Base-by-base conservation (phyloP, 305 asterid species). In the Fraxinus dipetala region DNA sequence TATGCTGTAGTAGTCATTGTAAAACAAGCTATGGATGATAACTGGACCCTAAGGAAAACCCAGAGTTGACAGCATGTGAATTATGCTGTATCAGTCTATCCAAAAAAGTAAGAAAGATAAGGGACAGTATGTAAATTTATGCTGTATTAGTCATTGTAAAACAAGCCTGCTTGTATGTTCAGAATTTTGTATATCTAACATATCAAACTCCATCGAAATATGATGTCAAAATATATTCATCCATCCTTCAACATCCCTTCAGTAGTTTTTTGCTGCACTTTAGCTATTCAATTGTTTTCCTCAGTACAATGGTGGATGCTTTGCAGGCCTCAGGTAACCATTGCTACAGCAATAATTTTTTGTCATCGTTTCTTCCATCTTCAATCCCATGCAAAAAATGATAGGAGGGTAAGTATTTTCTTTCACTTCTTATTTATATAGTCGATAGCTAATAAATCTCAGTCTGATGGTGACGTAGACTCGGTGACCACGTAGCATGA, bases 291-390 rank as follows among this genome's bases (percentile, higher is more conserved):
- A 74, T 72, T 83, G 45, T 61, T 67, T 67, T 30, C 38, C 36
- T 26, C 20, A 43, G 56, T 78, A 82, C 59, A 65, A 43, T 79
- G 76, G 40, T 65, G 82, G 81, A 48, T 83, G 43, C 78, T 87
- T 83, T 78, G 95, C 98, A 95, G 99, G 91, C 99, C 98, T 24
- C 99, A 95, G 89, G 97, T 95, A 56, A 95, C 98, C 14, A 95
- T 95, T 89, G 99, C 98, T n/a, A 95, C 99, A 4, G 97, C 99
- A 74, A 95, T 95, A 69, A 90, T 95, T 89, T 95, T 94, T 88
- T 95, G 97, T 85, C 99, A 95, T 79, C 98, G 99, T 78, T 95
- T 94, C 92, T 95, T 95, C 87, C 96, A 89, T 80, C 96, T 95
- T 16, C 99, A 94, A 72, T 95, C 99, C 69, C 99, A 91, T 88